Conservation (phyloP, 176 grass and related monocot genomes). For the Thinopyrum elongatum region DNA sequence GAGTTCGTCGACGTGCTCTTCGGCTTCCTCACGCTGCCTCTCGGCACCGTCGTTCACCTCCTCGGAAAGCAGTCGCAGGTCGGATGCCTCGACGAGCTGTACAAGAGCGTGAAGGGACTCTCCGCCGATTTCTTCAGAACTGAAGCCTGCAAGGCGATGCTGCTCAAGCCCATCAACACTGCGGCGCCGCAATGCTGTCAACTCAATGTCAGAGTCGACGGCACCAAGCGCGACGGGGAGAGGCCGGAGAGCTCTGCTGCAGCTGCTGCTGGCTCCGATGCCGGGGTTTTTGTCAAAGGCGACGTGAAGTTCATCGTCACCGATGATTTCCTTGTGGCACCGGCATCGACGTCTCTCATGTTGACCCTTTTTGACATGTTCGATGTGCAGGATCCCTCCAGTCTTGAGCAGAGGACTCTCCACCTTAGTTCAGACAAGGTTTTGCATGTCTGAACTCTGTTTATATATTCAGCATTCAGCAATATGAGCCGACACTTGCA, state of each 20-base stretch:
- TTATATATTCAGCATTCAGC: neutral
- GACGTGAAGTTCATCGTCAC: conserved; percentile 18
- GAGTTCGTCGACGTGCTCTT: conserved; percentile 28
- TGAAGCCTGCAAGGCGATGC: conserved; percentile 42
- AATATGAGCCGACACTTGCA: neutral
- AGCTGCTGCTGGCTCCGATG: neutral
- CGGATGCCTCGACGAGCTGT: conserved; percentile 34
- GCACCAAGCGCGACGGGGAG: neutral
- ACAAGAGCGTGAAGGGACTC: conserved; percentile 34
- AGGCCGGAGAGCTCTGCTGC: accelerated
- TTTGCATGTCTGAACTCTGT: no score
- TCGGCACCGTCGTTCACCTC: conserved; percentile 39
- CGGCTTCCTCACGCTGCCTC: conserved; percentile 55
- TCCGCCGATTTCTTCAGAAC: neutral
- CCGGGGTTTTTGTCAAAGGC: conserved; percentile 35
- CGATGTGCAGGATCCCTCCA: conserved; percentile 5
- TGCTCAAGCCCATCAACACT: neutral
- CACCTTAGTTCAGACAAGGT: no score
- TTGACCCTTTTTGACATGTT: neutral
- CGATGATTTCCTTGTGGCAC: conserved; percentile 23
- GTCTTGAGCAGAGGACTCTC: conserved; percentile 12
- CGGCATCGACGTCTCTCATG: conserved; percentile 18
- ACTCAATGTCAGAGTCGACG: neutral
- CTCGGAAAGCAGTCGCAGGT: conserved; percentile 22
- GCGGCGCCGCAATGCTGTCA: neutral